Base-by-base conservation (phyloP, 805 yeast species). In the Phaffomyces opuntiae region DNA sequence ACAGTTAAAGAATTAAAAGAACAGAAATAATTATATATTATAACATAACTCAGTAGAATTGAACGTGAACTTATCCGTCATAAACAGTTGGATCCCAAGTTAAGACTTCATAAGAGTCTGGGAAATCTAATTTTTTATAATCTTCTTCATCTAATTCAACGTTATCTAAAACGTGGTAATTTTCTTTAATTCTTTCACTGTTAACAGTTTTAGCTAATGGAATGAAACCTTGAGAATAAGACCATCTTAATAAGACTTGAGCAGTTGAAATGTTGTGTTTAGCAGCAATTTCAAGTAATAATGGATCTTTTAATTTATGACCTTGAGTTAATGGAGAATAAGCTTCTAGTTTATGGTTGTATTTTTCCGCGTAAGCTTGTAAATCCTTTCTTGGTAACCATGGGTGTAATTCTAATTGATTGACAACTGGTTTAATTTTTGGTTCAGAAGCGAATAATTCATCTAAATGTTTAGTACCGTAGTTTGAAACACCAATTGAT, bases 371-470 rank as follows among this genome's bases (percentile, higher is more conserved):
- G 62, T 68, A 83, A 25, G 43, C 51, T 11, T 44, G 43, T 33
- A 48, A 40, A 25, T 45, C 46, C 31, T 42, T 44, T 26, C 44
- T 57, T 9, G 31, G 38, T 81, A 70, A 88, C 89, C 84, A 19
- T 93, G 52, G 96, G 49, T 87, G 85, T 43, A 87, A 73, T 62
- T 87, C 96, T 56, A 87, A 75, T 61, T 87, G 95, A 61, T 87
- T 81, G 40, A 83, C 80, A 2, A 79, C 84, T 0, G 95, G 88
- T 50, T 70, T 70, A 49, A 73, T 57, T 48, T 64, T 74, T 50
- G 76, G 56, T 5, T 68, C 77, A 5, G 71, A 70, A 81, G 84
- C 78, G 3, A 61, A 54, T 39, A 81, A 65, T 59, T 81, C 81
- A 48, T 79, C 73, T 13, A 85, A 61, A 59, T 80, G 86, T 6